Percentiles rank a stretch among this genome's conserved stretches.
Conservation (phyloP, 2,329 filamentous ascomycete species). For the Botryotinia convoluta region DNA sequence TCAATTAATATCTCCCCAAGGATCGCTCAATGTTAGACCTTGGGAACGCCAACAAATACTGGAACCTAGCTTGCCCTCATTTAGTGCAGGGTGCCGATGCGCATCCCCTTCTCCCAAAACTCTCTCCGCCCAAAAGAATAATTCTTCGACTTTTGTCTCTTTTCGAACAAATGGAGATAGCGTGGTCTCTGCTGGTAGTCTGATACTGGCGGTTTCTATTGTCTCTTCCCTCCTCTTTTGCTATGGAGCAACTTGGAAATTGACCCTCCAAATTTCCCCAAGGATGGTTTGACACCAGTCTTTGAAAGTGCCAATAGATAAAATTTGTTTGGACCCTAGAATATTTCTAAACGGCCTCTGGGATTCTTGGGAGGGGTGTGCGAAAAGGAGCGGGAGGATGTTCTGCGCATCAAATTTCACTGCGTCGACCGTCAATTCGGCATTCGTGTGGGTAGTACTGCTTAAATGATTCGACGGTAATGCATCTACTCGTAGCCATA, state of each 20-base stretch:
- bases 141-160: background rate
- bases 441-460: background rate
- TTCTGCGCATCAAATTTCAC: background rate
- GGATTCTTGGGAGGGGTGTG: background rate
- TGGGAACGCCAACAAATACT: background rate
- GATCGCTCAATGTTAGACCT: background rate
- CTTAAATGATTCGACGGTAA: background rate
- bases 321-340: background rate
- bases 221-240: background rate
- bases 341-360: background rate
- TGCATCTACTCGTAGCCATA: background rate
- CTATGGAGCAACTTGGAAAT: background rate
- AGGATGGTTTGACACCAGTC: background rate
- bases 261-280: background rate
- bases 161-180: background rate
- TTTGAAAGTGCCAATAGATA: background rate
- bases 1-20: background rate
- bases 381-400: background rate
- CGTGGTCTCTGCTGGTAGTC: background rate
- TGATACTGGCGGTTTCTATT: background rate
- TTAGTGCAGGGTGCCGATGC: background rate
- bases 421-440: background rate
- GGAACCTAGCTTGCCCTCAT: background rate
- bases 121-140: background rate
- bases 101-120: background rate